Conservation (phyloP, 2,329 filamentous ascomycete genomes). For the Xylariaceae sp. region DNA sequence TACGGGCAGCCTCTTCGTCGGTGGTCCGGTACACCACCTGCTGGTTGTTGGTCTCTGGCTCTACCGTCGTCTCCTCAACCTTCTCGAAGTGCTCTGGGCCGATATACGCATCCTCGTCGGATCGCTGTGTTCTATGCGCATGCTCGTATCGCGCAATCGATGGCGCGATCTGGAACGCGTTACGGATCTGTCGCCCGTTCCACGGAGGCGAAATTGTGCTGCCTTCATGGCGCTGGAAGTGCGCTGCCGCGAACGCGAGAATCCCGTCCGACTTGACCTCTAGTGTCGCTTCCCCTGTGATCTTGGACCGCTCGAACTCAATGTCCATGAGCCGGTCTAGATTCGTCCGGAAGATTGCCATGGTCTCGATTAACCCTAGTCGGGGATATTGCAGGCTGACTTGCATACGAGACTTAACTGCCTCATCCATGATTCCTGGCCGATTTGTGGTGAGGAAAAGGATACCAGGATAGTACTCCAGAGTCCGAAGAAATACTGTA, state of each 20-base stretch:
- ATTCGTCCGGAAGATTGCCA: conserved; percentile 21
- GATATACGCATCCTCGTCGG: conserved; percentile 11
- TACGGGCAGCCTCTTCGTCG: neutral
- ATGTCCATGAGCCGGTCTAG: conserved; percentile 19
- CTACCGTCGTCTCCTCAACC: conserved; percentile 14
- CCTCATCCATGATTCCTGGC: conserved; percentile 18
- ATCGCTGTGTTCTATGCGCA: neutral
- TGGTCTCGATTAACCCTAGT: conserved; percentile 15
- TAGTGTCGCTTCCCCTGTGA: conserved; percentile 17
- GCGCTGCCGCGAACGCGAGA: conserved; percentile 15
- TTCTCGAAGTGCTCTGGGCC: conserved; percentile 21
- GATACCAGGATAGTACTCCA: conserved; percentile 20
- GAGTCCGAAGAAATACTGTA: conserved; percentile 17
- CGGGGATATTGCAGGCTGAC: conserved; percentile 18
- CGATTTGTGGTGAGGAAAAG: conserved; percentile 18
- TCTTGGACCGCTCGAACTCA: conserved; percentile 14
- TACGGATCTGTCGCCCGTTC: conserved; percentile 28
- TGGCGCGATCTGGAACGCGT: conserved; percentile 25
- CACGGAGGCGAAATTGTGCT: conserved; percentile 14
- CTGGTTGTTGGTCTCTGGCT: conserved; percentile 6
- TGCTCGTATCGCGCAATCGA: conserved; percentile 22
- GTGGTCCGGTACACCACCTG: neutral
- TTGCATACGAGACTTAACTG: conserved; percentile 18
- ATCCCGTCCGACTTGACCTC: conserved; percentile 19
- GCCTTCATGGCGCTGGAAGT: conserved; percentile 18